A percentile compares a stretch with the other conserved stretches of the same genome.
Evolutionary conservation across 2,329 filamentous ascomycete species (phyloP).

Genomic region (Paecilomyces variotii): DNA sequence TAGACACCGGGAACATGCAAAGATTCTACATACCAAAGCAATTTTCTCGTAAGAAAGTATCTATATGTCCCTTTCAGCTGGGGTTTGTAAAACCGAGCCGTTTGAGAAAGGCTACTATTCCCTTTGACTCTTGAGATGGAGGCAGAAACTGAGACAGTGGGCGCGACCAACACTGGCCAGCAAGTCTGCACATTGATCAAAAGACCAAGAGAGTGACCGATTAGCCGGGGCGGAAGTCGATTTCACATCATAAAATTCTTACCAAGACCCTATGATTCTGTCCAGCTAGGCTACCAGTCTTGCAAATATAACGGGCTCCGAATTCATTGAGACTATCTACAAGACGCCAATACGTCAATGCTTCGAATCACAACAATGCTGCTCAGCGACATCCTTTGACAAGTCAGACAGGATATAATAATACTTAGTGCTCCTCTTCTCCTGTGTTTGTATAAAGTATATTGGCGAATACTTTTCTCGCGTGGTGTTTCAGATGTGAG

Average conservation of each 20-base stretch:
- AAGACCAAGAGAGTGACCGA: background rate
- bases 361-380: constrained; percentile 38
- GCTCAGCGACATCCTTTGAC: constrained; percentile 22
- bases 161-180: background rate
- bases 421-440: constrained; percentile 49
- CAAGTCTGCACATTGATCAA: background rate
- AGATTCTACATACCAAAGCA: too few species aligned
- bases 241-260: background rate
- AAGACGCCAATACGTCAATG: constrained; percentile 47
- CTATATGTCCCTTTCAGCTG: too few species aligned
- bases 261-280: background rate
- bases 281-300: constrained; percentile 34
- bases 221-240: background rate
- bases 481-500: constrained; percentile 2
- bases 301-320: constrained; percentile 46
- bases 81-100: too few species aligned
- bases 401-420: constrained; percentile 33
- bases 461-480: constrained; percentile 3
- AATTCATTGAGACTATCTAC: constrained; percentile 40
- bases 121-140: background rate
- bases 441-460: constrained; percentile 56
- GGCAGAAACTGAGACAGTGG: background rate
- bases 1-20: too few species aligned
- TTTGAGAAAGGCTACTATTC: too few species aligned
- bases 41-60: too few species aligned